Evolutionary conservation across 768 basidiomycete species (phyloP).

Genomic region (Hebeloma cylindrosporum): DNA sequence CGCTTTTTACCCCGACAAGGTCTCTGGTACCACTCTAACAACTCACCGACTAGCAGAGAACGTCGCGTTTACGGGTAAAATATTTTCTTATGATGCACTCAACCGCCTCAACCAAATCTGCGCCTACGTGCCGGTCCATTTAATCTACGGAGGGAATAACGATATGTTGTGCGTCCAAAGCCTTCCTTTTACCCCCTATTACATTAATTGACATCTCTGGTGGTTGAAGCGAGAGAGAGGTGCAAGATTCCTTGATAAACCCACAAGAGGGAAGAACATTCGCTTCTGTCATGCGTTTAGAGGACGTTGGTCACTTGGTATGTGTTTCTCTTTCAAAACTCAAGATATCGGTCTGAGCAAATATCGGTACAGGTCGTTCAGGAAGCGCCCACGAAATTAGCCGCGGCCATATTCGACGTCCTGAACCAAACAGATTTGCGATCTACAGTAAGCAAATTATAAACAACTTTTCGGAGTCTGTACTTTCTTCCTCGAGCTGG

Average conservation of each 20-base stretch:
- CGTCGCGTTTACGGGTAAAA: constrained; percentile 26
- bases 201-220: neutral
- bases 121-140: constrained; percentile 26
- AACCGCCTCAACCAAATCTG: constrained; percentile 30
- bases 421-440: neutral
- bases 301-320: constrained; percentile 34
- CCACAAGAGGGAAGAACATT: constrained; percentile 26
- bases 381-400: constrained; percentile 28
- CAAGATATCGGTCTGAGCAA: neutral
- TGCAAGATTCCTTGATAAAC: constrained; percentile 27
- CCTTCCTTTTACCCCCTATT: neutral
- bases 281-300: constrained; percentile 27
- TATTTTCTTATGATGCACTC: constrained; percentile 23
- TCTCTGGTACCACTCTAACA: constrained; percentile 25
- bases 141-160: constrained; percentile 30
- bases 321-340: constrained; percentile 1
- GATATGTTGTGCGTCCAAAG: constrained; percentile 30
- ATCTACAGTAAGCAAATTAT: constrained; percentile 15
- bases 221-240: constrained; percentile 21
- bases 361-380: constrained; percentile 23
- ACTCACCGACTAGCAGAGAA: constrained; percentile 28
- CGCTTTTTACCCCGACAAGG: constrained; percentile 27
- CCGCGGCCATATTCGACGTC: constrained; percentile 22
- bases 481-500: no score
- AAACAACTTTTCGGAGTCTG: neutral